Evolutionary conservation across 163 green algal species (phyloP).

Genomic region (Chloromonas sp.): DNA sequence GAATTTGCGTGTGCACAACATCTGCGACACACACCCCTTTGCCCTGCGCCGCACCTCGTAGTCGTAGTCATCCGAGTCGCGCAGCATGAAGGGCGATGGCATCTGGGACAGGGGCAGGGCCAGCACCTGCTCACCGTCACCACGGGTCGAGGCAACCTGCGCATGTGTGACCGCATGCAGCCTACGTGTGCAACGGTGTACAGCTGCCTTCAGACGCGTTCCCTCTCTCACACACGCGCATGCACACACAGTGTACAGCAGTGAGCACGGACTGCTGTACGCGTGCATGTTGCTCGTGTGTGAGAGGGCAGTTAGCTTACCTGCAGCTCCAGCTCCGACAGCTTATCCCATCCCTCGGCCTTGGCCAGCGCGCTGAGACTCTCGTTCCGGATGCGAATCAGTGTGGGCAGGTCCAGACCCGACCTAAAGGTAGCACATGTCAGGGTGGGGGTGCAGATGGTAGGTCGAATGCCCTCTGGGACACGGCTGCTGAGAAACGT

Average conservation of each 20-base stretch:
- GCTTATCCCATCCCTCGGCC: constrained; percentile 8
- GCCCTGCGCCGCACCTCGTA: background rate
- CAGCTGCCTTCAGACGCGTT: too few species aligned
- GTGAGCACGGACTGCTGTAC: too few species aligned
- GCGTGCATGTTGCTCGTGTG: too few species aligned
- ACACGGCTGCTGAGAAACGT: background rate
- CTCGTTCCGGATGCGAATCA: constrained; percentile 29
- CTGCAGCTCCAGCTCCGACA: constrained; percentile 37
- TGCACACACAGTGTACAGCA: too few species aligned
- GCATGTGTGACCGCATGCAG: too few species aligned
- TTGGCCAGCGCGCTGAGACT: constrained; percentile 25
- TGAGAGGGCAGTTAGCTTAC: background rate
- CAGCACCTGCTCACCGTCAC: constrained; percentile 2
- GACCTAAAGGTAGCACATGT: constrained; percentile 15
- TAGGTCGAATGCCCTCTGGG: background rate
- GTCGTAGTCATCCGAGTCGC: constrained; percentile 9
- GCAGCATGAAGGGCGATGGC: background rate
- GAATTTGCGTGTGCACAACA: constrained; percentile 52
- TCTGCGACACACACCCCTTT: too few species aligned
- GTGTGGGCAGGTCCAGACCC: constrained; percentile 23
- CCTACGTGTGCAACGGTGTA: too few species aligned
- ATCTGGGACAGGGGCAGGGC: constrained; percentile 11
- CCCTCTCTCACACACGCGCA: too few species aligned
- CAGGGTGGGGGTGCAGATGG: background rate
- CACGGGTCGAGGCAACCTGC: background rate